phyloP scores from a whole-genome alignment of 176 grass and related monocot species.

The Hordeum marinum region DNA sequence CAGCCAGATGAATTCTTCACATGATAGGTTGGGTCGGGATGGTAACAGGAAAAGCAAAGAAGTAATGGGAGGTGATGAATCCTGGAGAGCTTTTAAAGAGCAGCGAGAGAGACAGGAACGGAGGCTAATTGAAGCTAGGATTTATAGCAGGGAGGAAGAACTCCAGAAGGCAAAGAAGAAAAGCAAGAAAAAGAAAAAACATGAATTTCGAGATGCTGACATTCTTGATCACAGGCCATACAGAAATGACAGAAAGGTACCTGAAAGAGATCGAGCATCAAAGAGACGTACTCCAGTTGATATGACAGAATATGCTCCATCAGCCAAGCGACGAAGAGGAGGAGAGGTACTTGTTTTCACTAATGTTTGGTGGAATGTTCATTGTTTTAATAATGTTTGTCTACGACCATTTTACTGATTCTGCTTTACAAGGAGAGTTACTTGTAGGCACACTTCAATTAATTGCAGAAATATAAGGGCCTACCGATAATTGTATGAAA shows the following conservation, averaged over 20 bases:
- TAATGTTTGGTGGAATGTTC: conserved; percentile 9
- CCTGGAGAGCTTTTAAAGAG: conserved; percentile 57
- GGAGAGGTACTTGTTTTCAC: conserved; percentile 63
- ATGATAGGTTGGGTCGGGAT: conserved; percentile 39
- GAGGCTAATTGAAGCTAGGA: conserved; percentile 60
- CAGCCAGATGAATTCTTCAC: conserved; percentile 42
- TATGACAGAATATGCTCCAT: conserved; percentile 43
- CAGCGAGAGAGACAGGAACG: conserved; percentile 49
- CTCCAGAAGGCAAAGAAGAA: conserved; percentile 77
- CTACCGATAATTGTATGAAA: not conserved
- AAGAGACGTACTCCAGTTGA: conserved; percentile 58
- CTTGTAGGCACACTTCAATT: not conserved
- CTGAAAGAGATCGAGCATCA: conserved; percentile 55
- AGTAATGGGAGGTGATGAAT: conserved; percentile 26
- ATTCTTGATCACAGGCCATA: conserved; percentile 73
- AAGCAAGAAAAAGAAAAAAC: conserved; percentile 97
- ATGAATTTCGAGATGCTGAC: conserved; percentile 87
- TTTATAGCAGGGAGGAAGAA: conserved; percentile 68
- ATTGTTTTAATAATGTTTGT: conserved; percentile 7
- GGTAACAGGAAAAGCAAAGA: conserved; percentile 50
- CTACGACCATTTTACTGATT: not conserved
- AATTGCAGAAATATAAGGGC: not conserved
- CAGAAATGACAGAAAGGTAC: conserved; percentile 78
- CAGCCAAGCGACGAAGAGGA: conserved; percentile 73
- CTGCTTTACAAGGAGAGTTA: not conserved